These are phyloP conservation scores for Heteromeles arbutifolia DNA, from an alignment of 306 rosid species.

Conservation along the genomic window DNA sequence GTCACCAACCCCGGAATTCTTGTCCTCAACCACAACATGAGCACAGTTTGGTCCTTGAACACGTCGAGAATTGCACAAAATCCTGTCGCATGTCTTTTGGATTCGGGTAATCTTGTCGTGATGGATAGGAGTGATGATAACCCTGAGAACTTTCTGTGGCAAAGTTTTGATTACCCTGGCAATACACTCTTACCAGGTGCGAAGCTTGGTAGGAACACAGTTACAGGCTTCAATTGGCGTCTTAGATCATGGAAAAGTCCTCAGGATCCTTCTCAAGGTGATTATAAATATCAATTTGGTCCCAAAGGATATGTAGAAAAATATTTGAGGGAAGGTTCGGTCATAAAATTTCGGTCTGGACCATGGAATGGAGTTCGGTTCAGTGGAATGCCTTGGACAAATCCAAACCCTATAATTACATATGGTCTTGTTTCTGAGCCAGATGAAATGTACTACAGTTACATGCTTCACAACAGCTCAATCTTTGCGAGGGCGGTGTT, in stretches of 20 bases:
- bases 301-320: background rate
- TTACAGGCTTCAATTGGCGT: slow-evolving; percentile 18
- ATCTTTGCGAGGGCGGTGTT: slow-evolving; percentile 34
- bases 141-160: slow-evolving; percentile 22
- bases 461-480: slow-evolving; percentile 17
- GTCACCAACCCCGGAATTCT: slow-evolving; percentile 13
- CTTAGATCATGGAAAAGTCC: slow-evolving; percentile 30
- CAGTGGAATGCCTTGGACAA: background rate
- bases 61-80: slow-evolving; percentile 9
- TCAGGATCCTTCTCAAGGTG: slow-evolving; percentile 52
- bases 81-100: slow-evolving; percentile 12
- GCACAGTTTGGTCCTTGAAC: slow-evolving; percentile 38
- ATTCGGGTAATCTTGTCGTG: slow-evolving; percentile 38
- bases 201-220: slow-evolving; percentile 34
- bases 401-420: slow-evolving; percentile 10
- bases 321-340: background rate
- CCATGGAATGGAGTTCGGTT: background rate
- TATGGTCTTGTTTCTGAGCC: slow-evolving; percentile 17
- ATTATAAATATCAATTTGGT: background rate
- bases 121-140: background rate
- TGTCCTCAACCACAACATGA: slow-evolving; percentile 12
- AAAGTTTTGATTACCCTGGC: slow-evolving; percentile 31
- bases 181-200: slow-evolving; percentile 1
- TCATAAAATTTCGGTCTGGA: background rate
- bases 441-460: slow-evolving; percentile 32